A percentile compares a stretch with the other conserved stretches of the same genome.
These are phyloP conservation scores for Colletotrichum sp. DNA, from an alignment of 2,329 filamentous ascomycete genomes.

Conservation along the genomic window DNA sequence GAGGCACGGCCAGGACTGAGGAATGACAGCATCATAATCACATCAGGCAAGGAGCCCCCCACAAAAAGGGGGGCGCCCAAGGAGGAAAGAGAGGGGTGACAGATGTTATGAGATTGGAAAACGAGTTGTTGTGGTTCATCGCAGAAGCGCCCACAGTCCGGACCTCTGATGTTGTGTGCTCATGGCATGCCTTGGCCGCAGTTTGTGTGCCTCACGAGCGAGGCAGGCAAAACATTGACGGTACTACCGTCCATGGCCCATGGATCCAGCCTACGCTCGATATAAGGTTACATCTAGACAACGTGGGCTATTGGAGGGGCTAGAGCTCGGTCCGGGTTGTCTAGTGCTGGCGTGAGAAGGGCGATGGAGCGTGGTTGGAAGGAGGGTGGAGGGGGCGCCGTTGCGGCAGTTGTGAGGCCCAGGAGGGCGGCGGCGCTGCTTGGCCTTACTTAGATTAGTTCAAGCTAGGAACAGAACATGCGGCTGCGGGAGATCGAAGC, in stretches of 20 bases:
- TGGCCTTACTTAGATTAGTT: neutral
- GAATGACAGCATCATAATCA: constrained; percentile 7
- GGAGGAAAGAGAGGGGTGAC: neutral
- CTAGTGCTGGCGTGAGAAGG: neutral
- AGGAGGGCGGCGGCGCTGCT: neutral
- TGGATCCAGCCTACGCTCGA: neutral
- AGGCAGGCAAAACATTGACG: neutral
- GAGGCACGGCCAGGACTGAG: neutral
- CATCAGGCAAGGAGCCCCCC: neutral
- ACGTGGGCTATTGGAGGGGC: neutral
- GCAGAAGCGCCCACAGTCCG: neutral
- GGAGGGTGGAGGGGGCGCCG: neutral
- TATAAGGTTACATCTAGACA: constrained; percentile 6
- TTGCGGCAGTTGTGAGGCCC: neutral
- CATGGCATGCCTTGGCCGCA: constrained; percentile 11
- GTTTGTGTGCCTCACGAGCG: neutral
- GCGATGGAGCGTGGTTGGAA: neutral
- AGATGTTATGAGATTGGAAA: neutral
- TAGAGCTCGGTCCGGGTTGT: neutral
- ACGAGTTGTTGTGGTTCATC: neutral
- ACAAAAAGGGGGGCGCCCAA: neutral
- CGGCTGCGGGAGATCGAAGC: neutral
- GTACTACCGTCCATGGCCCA: neutral
- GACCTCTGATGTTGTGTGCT: constrained; percentile 4
- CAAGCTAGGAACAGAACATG: neutral